phyloP scores from a whole-genome alignment of 177 flowering plant genomes.

The Vitis hybrid region DNA sequence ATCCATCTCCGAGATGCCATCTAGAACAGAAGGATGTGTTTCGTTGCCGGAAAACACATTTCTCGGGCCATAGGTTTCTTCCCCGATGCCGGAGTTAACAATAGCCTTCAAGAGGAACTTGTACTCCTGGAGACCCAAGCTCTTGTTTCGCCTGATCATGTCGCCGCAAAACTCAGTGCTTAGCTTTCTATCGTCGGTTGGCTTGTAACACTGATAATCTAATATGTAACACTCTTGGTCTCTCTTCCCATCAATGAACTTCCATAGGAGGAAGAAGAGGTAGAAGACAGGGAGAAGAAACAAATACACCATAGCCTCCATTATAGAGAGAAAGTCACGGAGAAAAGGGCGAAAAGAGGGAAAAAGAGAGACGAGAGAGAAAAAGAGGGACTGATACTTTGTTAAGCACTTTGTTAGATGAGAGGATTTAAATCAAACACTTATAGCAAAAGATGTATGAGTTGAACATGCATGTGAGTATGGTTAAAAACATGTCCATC shows the following conservation, averaged over 20 bases:
- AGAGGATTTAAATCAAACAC: not conserved
- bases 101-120: constrained; percentile 67
- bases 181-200: constrained; percentile 49
- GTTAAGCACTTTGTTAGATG: not conserved
- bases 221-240: constrained; percentile 53
- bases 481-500: constrained; percentile 16
- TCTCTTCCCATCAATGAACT: constrained; percentile 23
- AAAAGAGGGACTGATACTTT: not conserved
- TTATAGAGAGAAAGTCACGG: constrained; percentile 1
- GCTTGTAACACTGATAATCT: constrained; percentile 64
- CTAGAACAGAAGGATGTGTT: constrained; percentile 33
- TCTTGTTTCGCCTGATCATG: constrained; percentile 47
- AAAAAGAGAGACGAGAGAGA: constrained; percentile 6
- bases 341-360: constrained; percentile 10
- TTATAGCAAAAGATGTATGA: constrained; percentile 1
- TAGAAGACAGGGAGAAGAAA: constrained; percentile 9
- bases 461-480: constrained; percentile 23
- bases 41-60: constrained; percentile 46
- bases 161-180: constrained; percentile 49
- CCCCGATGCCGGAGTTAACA: constrained; percentile 77
- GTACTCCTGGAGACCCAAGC: constrained; percentile 64
- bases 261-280: constrained; percentile 26
- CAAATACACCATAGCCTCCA: constrained; percentile 20
- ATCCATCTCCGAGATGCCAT: constrained; percentile 55
- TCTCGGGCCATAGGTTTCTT: constrained; percentile 68